Evolutionary conservation across 345 rosid genomes (phyloP).

Genomic region (Citrus reticulata): DNA sequence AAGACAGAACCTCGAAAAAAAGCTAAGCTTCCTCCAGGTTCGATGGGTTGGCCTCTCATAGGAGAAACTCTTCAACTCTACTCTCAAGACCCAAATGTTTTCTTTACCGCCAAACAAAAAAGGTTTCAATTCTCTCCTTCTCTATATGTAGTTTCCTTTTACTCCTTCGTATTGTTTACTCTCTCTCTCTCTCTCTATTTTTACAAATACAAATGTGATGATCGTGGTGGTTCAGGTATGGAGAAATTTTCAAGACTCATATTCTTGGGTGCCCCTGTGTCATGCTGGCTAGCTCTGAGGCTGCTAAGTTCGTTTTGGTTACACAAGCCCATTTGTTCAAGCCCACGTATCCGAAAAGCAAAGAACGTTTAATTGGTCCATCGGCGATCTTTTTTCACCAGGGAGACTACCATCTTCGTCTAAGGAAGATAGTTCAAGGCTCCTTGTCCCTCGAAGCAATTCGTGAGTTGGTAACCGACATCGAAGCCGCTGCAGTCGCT

Average conservation of each 20-base stretch:
- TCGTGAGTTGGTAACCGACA: conserved; percentile 51
- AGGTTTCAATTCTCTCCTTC: conserved; percentile 28
- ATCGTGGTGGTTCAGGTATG: conserved; percentile 42
- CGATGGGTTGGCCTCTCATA: conserved; percentile 72
- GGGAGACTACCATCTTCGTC: conserved; percentile 69
- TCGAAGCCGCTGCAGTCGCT: conserved; percentile 51
- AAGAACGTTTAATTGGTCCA: conserved; percentile 79
- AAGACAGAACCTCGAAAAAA: conserved; percentile 15
- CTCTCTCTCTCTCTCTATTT: not conserved
- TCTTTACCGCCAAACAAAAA: conserved; percentile 54
- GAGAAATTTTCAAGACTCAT: conserved; percentile 91
- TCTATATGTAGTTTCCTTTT: not conserved
- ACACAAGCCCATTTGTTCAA: conserved; percentile 75
- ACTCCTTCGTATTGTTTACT: not conserved
- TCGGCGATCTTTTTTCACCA: conserved; percentile 85
- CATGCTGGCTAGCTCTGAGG: conserved; percentile 92
- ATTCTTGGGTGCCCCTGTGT: conserved; percentile 89
- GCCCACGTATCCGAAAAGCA: conserved; percentile 92
- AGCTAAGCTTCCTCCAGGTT: conserved; percentile 60
- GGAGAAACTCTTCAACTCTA: conserved; percentile 74
- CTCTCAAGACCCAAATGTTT: conserved; percentile 60
- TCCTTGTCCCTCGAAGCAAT: conserved; percentile 56
- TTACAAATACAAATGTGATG: not conserved
- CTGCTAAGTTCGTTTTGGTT: conserved; percentile 65
- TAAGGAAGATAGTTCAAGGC: conserved; percentile 61